Percentiles rank a stretch among this genome's conserved stretches.
Conservation (phyloP, 148 eudicot genomes). For the Persicaria tinctoria region DNA sequence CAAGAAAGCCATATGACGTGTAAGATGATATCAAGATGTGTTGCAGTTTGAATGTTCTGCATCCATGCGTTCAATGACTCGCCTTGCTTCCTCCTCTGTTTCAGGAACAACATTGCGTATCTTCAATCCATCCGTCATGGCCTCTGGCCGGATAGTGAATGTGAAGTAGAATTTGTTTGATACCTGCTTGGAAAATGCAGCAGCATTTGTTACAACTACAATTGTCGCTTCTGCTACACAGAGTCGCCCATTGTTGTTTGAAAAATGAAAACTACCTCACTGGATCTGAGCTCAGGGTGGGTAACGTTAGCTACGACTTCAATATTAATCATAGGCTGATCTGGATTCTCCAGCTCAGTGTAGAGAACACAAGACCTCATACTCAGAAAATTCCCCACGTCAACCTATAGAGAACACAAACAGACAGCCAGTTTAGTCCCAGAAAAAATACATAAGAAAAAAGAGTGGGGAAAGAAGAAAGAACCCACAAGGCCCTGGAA, state of each 20-base stretch:
- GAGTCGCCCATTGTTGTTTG: neutral
- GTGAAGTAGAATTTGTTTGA: constrained; percentile 97
- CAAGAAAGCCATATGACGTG: neutral
- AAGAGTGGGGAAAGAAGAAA: neutral
- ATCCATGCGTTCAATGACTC: constrained; percentile 84
- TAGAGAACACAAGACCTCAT: constrained; percentile 81
- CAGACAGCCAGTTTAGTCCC: neutral
- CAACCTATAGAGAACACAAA: constrained; percentile 47
- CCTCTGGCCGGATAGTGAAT: constrained; percentile 53
- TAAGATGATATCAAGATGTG: neutral
- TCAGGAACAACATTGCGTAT: constrained; percentile 79
- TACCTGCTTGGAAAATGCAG: constrained; percentile 35
- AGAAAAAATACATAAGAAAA: neutral
- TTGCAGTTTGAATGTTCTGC: constrained; percentile 35
- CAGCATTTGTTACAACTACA: neutral
- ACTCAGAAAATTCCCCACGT: constrained; percentile 91
- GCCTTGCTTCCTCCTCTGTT: constrained; percentile 86
- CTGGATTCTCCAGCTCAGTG: constrained; percentile 66
- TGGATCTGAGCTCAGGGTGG: constrained; percentile 68
- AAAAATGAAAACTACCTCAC: constrained; percentile 44
- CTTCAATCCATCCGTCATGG: constrained; percentile 38
- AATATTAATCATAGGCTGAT: constrained; percentile 65
- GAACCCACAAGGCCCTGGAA: too few species aligned
- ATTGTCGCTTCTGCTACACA: neutral
- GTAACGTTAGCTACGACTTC: constrained; percentile 96